Base-by-base conservation (phyloP, 441 rosid species). In the Mallotus japonicus region DNA sequence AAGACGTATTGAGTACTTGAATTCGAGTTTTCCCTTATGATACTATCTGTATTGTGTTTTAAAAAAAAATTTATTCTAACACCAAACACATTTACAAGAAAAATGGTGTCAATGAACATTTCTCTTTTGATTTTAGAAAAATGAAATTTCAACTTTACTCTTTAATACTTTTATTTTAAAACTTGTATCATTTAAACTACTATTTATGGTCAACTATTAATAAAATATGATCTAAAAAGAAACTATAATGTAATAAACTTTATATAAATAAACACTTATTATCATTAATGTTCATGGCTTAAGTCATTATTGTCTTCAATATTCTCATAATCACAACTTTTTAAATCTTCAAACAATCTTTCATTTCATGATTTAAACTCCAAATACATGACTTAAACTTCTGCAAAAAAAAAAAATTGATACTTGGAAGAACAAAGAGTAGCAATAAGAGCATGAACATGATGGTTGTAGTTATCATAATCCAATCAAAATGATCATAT, bases 401-500 rank as follows among this genome's bases (percentile, higher is more conserved):
- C 16, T 66, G 46, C 58, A 7, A 50, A 24, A 20, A 22, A 59
- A 7, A 20, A n/a, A n/a, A 4, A 11, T 19, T 2, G 10, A 62
- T 62, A 62, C 16, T 37, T 62, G 65, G 7, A 63, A 64, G 19
- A 22, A 6, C 3, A 8, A 22, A 6, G 5, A n/a, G n/a, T 19
- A 40, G 28, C 0, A 34, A 11, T 7, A 32, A 19, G 24, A 19
- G 65, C 22, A 73, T 5, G 22, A 47, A 42, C 44, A 63, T n/a
- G 59, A 59, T 34, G 15, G 47, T 32, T 37, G 67, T 42, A 53
- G 69, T n/a, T 54, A 79, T 76, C 68, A 76, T 69, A 58, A 57
- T 68, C 73, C 56, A 82, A 79, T 79, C 85, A 77, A 77, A 1
- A 53, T 59, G 49, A 73, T 73, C 56, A 62, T 16, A 59, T 40